Evolutionary conservation across 2,329 filamentous ascomycete genomes (phyloP).

Genomic region (Fusarium humuli): DNA sequence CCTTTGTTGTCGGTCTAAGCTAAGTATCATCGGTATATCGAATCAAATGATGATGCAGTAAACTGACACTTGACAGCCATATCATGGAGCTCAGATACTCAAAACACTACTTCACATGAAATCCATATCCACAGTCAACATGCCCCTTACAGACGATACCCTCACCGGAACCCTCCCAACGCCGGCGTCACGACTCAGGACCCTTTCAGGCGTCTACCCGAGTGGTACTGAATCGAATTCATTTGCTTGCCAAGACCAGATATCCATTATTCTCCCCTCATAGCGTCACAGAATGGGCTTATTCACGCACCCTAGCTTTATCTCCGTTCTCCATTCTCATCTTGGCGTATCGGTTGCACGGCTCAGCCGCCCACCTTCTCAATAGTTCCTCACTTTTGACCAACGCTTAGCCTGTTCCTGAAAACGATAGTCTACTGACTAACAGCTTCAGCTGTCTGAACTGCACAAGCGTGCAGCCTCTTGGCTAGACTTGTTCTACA

Average conservation of each 20-base stretch:
- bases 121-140: neutral
- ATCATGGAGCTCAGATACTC: neutral
- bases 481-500: conserved; percentile 6
- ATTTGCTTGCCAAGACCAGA: conserved; percentile 22
- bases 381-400: conserved; percentile 24
- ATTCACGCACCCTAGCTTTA: conserved; percentile 12
- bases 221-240: neutral
- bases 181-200: neutral
- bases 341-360: conserved; percentile 31
- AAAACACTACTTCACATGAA: conserved; percentile 1
- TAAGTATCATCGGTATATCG: neutral
- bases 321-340: conserved; percentile 3
- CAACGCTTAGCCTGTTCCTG: conserved; percentile 51
- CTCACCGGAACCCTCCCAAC: neutral
- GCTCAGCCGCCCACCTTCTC: conserved; percentile 21
- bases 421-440: conserved; percentile 27
- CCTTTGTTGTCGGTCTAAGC: neutral
- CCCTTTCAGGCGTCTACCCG: neutral
- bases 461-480: conserved; percentile 17
- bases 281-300: conserved; percentile 10
- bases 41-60: neutral
- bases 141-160: neutral
- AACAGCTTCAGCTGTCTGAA: conserved; percentile 8
- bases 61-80: neutral
- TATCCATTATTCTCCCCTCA: conserved; percentile 14